A percentile compares a stretch with the other conserved stretches of the same genome.
Evolutionary conservation across 106 monocot genomes (phyloP).

Genomic region (Narthecium ossifragum): DNA sequence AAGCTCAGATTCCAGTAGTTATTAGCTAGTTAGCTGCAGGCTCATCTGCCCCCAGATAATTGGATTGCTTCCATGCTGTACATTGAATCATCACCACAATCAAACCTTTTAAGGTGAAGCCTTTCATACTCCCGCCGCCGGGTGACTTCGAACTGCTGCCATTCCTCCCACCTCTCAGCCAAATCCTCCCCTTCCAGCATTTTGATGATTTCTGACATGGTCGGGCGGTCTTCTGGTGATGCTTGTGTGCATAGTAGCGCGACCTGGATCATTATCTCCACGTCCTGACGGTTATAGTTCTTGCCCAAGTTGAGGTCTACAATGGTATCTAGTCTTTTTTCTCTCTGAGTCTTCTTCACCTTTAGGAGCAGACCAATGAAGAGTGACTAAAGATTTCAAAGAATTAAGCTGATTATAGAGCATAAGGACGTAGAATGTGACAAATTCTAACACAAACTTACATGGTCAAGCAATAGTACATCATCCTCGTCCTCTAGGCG

Average conservation of each 20-base stretch:
- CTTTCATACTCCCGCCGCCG: conserved; percentile 68
- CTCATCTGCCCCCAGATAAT: conserved; percentile 72
- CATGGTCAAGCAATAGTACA: conserved; percentile 91
- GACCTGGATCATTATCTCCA: conserved; percentile 78
- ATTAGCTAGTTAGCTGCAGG: conserved; percentile 2
- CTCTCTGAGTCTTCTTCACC: conserved; percentile 88
- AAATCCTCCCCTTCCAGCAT: conserved; percentile 81
- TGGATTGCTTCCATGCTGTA: conserved; percentile 72
- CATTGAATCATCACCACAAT: conserved; percentile 81
- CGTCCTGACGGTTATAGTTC: conserved; percentile 49
- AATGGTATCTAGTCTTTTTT: conserved; percentile 60
- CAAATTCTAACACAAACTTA: conserved; percentile 25
- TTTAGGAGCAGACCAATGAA: conserved; percentile 8
- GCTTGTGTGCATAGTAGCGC: conserved; percentile 63
- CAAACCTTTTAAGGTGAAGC: conserved; percentile 51
- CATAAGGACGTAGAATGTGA: neutral
- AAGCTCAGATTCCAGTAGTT: too few relatives aligned
- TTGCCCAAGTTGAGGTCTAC: conserved; percentile 60
- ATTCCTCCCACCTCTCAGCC: conserved; percentile 75
- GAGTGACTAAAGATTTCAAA: neutral
- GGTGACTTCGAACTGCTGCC: conserved; percentile 82
- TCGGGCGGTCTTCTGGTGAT: conserved; percentile 56
- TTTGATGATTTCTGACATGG: conserved; percentile 70
- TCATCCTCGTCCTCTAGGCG: conserved; percentile 91
- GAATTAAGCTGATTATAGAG: neutral